phyloP scores from a whole-genome alignment of 257 asterid genomes.

The Gentiana straminea region DNA sequence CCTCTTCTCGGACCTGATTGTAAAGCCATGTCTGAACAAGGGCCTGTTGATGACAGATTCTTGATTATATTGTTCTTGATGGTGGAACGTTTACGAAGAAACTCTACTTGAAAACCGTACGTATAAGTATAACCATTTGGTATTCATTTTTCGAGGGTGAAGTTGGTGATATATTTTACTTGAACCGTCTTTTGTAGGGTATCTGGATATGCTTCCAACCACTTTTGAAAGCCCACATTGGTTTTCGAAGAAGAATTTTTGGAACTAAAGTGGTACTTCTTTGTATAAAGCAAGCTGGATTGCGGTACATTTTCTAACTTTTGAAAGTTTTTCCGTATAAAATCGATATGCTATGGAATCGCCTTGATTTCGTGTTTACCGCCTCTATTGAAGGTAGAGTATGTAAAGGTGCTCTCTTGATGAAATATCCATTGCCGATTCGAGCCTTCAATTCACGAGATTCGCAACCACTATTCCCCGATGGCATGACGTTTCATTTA shows the following conservation, averaged over 20 bases:
- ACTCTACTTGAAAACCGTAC: slow-evolving; percentile 90
- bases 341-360: too few relatives aligned
- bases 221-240: slow-evolving; percentile 79
- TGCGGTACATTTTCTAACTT: slow-evolving; percentile 40
- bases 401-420: too few relatives aligned
- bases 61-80: slow-evolving; percentile 69
- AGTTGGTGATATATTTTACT: background rate
- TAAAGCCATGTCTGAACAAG: slow-evolving; percentile 66
- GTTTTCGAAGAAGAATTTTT: slow-evolving; percentile 83
- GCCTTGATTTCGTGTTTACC: too few relatives aligned
- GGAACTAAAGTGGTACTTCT: slow-evolving; percentile 83
- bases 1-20: slow-evolving; percentile 81
- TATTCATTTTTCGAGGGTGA: background rate
- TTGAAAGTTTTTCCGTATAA: too few relatives aligned
- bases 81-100: slow-evolving; percentile 66
- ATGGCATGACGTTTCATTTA: too few relatives aligned
- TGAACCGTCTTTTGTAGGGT: slow-evolving; percentile 32
- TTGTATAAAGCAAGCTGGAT: slow-evolving; percentile 64
- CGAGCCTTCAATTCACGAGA: too few relatives aligned
- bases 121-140: slow-evolving; percentile 16
- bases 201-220: slow-evolving; percentile 85
- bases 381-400: too few relatives aligned
- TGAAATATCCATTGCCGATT: too few relatives aligned
- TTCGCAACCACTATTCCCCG: too few relatives aligned
- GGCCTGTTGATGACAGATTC: slow-evolving; percentile 78